A percentile compares a stretch with the other conserved stretches of the same genome.
phyloP scores from a whole-genome alignment of 768 basidiomycete genomes.

The Hortiboletus flavorubellus region DNA sequence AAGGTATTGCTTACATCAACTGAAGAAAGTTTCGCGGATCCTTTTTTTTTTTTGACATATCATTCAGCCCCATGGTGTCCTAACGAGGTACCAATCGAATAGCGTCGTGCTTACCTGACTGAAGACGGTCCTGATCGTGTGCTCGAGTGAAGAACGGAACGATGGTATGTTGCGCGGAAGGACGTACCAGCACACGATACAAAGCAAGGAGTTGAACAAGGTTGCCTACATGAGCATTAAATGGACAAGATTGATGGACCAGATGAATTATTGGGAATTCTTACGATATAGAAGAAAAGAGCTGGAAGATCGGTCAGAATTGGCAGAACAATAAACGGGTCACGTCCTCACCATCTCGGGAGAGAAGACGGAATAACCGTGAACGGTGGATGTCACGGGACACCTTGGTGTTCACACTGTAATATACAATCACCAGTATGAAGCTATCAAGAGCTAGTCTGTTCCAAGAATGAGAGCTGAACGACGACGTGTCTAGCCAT shows the following conservation, averaged over 20 bases:
- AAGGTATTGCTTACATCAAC: not conserved
- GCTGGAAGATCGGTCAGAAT: constrained; percentile 9
- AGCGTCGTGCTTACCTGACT: constrained; percentile 2
- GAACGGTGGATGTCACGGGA: not conserved
- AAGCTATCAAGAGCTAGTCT: constrained; percentile 20
- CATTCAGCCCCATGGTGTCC: not conserved
- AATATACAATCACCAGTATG: constrained; percentile 1
- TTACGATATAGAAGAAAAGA: constrained; percentile 16
- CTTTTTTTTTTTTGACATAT: not conserved
- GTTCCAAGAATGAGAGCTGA: not conserved
- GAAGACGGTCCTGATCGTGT: constrained; percentile 6
- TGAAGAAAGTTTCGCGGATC: not conserved
- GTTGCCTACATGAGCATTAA: constrained; percentile 2
- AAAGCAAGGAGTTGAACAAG: constrained; percentile 3
- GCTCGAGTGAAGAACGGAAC: not conserved
- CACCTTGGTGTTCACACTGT: constrained; percentile 1
- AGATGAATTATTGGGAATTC: not conserved
- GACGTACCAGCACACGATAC: constrained; percentile 18
- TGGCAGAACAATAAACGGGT: not conserved
- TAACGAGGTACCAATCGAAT: no score
- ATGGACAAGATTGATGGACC: not conserved
- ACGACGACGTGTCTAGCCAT: not conserved
- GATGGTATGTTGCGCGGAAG: not conserved
- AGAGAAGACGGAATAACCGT: constrained; percentile 14
- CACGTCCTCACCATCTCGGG: constrained; percentile 22